Conservation (phyloP, 2,329 filamentous ascomycete species). For the Neofusicoccum kwambonambiense region DNA sequence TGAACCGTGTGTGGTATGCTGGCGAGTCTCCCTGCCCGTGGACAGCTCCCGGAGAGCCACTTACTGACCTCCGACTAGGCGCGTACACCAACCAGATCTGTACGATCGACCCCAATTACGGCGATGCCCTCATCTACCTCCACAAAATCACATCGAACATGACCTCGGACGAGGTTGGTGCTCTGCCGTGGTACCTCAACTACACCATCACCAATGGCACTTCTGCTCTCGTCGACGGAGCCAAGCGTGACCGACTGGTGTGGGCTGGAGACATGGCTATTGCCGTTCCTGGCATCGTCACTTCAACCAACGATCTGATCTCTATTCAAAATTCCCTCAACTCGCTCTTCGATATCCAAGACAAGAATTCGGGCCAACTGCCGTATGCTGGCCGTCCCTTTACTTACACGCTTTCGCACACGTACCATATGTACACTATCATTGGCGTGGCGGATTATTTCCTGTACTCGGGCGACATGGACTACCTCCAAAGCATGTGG, state of each 20-base stretch:
- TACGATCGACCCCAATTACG: constrained; percentile 37
- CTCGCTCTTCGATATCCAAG: constrained; percentile 10
- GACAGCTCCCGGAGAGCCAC: background rate
- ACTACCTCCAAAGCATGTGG: constrained; percentile 45
- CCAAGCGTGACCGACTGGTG: constrained; percentile 44
- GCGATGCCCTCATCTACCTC: constrained; percentile 38
- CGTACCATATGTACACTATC: constrained; percentile 55
- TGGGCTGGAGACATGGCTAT: constrained; percentile 54
- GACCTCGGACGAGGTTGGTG: constrained; percentile 33
- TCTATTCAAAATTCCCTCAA: constrained; percentile 45
- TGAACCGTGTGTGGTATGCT: constrained; percentile 48
- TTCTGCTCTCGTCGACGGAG: constrained; percentile 40
- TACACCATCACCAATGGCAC: constrained; percentile 37
- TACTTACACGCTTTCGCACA: constrained; percentile 44
- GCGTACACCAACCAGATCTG: constrained; percentile 42
- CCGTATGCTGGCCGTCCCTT: constrained; percentile 54
- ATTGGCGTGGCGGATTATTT: constrained; percentile 49
- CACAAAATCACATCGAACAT: background rate
- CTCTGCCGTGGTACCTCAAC: constrained; percentile 42
- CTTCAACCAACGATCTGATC: constrained; percentile 45
- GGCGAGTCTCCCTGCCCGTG: constrained; percentile 20
- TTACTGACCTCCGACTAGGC: constrained; percentile 20
- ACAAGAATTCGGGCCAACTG: constrained; percentile 30
- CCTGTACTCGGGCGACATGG: constrained; percentile 41
- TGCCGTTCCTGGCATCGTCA: constrained; percentile 40